A percentile compares a stretch with the other conserved stretches of the same genome.
Evolutionary conservation across 2,329 filamentous ascomycete species (phyloP).

Genomic region (Fusarium mangiferae): DNA sequence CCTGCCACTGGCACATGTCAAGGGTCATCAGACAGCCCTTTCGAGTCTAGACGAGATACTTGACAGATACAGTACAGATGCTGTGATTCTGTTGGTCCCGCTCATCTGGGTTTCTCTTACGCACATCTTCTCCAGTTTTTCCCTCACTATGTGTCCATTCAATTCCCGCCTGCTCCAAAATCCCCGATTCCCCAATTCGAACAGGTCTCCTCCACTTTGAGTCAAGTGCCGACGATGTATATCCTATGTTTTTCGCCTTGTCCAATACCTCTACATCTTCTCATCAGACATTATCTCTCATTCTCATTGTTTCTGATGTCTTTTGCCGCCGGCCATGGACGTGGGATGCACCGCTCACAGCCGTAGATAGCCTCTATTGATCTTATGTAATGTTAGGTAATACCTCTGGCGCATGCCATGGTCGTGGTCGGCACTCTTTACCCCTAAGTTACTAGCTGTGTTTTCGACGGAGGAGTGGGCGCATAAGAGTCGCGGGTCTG

Average conservation of each 20-base stretch:
- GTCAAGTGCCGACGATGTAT: slow-evolving; percentile 35
- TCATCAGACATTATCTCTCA: not conserved
- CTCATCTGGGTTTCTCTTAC: slow-evolving; percentile 38
- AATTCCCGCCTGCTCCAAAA: slow-evolving; percentile 21
- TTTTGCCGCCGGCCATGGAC: slow-evolving; percentile 28
- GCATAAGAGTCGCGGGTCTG: slow-evolving; percentile 41
- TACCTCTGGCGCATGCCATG: slow-evolving; percentile 20
- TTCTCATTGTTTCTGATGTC: no score
- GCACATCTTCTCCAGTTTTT: slow-evolving; percentile 22
- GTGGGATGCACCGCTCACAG: slow-evolving; percentile 40
- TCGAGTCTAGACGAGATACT: slow-evolving; percentile 14
- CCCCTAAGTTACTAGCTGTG: slow-evolving; percentile 43
- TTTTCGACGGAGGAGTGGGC: slow-evolving; percentile 33
- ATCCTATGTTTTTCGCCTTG: slow-evolving; percentile 44
- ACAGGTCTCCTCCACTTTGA: slow-evolving; percentile 17
- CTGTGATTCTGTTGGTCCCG: slow-evolving; percentile 21
- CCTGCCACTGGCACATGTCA: not conserved
- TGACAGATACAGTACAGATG: not conserved
- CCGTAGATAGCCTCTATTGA: slow-evolving; percentile 38
- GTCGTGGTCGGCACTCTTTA: slow-evolving; percentile 36
- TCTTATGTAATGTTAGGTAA: slow-evolving; percentile 47
- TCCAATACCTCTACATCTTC: slow-evolving; percentile 21
- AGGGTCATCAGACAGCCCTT: slow-evolving; percentile 36
- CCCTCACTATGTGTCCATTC: slow-evolving; percentile 1
- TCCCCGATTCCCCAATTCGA: slow-evolving; percentile 32